These are phyloP conservation scores for Aspergillus viridinutans DNA, from an alignment of 2,329 filamentous ascomycete genomes.

Conservation along the genomic window DNA sequence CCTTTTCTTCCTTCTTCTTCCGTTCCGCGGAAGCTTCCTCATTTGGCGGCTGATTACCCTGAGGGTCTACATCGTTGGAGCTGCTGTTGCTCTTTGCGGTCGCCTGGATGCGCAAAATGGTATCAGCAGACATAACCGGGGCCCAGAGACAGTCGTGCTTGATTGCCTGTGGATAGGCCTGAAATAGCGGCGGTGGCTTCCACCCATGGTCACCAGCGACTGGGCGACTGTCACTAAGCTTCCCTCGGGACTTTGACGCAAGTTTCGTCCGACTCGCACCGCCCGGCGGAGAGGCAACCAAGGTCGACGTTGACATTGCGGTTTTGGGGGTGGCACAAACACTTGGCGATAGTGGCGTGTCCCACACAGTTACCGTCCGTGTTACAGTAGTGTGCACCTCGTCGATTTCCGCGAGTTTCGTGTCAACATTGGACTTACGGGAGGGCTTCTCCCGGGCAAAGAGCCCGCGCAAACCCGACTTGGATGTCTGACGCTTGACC, in stretches of 20 bases:
- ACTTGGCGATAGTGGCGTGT: conserved; percentile 23
- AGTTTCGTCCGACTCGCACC: conserved; percentile 15
- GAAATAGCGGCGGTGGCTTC: conserved; percentile 74
- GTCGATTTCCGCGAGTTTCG: conserved; percentile 30
- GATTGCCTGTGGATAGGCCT: conserved; percentile 79
- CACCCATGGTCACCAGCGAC: conserved; percentile 40
- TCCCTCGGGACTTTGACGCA: conserved; percentile 18
- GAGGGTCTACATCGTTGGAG: conserved; percentile 10
- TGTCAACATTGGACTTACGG: conserved; percentile 24
- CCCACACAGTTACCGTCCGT: conserved; percentile 12
- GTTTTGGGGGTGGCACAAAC: conserved; percentile 24
- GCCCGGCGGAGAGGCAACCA: conserved; percentile 20
- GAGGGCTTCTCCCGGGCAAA: conserved; percentile 35
- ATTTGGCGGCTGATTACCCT: conserved; percentile 9
- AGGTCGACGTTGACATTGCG: conserved; percentile 19
- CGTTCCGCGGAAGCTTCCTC: conserved; percentile 19
- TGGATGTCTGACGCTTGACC: conserved; percentile 34
- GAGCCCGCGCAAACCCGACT: conserved; percentile 33
- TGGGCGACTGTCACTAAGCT: conserved; percentile 19
- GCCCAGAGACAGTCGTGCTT: conserved; percentile 69
- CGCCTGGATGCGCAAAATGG: conserved; percentile 56
- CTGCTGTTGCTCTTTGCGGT: conserved; percentile 17
- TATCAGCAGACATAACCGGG: conserved; percentile 64
- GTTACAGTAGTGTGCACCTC: conserved; percentile 22
- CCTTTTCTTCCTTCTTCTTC: conserved; percentile 33